Percentiles rank a stretch among this genome's conserved stretches.
These are phyloP conservation scores for Oryza glaberrima DNA, from an alignment of 176 grass and related monocot species.

Conservation along the genomic window DNA sequence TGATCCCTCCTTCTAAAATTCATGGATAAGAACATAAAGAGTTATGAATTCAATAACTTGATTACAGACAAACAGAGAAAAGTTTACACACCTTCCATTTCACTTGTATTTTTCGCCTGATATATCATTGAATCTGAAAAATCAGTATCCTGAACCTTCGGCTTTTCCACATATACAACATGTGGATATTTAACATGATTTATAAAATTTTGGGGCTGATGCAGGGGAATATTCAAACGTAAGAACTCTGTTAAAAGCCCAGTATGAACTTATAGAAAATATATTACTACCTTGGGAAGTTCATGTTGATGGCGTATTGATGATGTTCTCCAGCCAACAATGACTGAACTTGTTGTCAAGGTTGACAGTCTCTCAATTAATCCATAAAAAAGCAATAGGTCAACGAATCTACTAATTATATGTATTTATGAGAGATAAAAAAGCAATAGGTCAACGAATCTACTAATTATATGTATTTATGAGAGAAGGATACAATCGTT, in stretches of 20 bases:
- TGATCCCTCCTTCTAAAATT: not conserved
- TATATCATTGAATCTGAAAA: slow-evolving; percentile 64
- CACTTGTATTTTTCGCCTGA: slow-evolving; percentile 59
- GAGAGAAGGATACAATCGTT: slow-evolving; percentile 83
- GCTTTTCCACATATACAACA: slow-evolving; percentile 72
- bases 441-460: not conserved
- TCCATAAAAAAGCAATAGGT: slow-evolving; percentile 15
- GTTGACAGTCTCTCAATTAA: slow-evolving; percentile 24
- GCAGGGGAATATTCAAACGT: slow-evolving; percentile 44
- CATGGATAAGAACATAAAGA: not conserved
- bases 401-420: slow-evolving; percentile 7
- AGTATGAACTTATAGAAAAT: slow-evolving; percentile 11
- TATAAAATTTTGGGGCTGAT: slow-evolving; percentile 69
- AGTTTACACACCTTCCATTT: slow-evolving; percentile 79
- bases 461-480: slow-evolving; percentile 27
- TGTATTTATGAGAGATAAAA: slow-evolving; percentile 22
- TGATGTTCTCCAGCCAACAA: slow-evolving; percentile 92
- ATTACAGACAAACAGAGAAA: not conserved
- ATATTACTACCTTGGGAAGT: slow-evolving; percentile 84
- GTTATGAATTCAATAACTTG: not conserved
- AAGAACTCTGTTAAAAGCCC: slow-evolving; percentile 28
- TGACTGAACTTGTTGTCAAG: slow-evolving; percentile 74
- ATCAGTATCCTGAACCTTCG: slow-evolving; percentile 48
- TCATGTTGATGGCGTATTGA: slow-evolving; percentile 78
- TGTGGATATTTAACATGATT: slow-evolving; percentile 72